Base-by-base conservation (phyloP, 1,284 basidiomycete species). In the Irpex sp. region DNA sequence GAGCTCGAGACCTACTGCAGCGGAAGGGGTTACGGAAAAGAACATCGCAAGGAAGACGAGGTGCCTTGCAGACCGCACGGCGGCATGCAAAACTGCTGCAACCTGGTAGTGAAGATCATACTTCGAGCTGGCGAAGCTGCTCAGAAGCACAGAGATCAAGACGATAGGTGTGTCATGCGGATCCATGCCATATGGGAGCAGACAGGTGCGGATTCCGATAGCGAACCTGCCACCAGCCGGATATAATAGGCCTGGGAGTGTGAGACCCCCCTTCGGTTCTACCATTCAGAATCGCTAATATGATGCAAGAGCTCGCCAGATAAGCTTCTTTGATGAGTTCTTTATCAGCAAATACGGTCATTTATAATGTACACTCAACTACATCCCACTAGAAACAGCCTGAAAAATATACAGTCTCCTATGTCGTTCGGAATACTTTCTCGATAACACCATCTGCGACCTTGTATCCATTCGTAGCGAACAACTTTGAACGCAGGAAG, bases 401-500 rank as follows among this genome's bases (percentile, higher is more conserved):
- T 5, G 40, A n/a, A n/a, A n/a, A n/a, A 47, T 47, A 47, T n/a
- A 15, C 4, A 47, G 11, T 52, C 21, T 17, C 21, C 54, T 56
- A 56, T 8, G 26, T 56, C 8, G 54, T 56, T 11, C 54, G 54
- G 21, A 56, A 56, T 31, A 56, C 54, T 36, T 63, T 63, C 57
- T 59, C 58, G 26, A 62, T 62, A 54, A 59, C 37, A 36, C 40
- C 60, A 57, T 86, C 84, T 19, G 82, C 81, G 54, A 89, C 72
- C 68, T 84, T 88, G 78, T 98, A 99, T 2, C 96, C 96, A 72
- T 99, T 99, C 19, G 92, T 82, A n/a, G 79, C 72, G 74, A 99
- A 99, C 55, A 99, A 75, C 68, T 89, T 90, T 2, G 92, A 94
- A 37, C 82, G 84, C 66, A 98, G 76, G 86, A 98, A 99, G 1